phyloP scores from a whole-genome alignment of 2,329 filamentous ascomycete species.

The Cryphonectria naterciae region DNA sequence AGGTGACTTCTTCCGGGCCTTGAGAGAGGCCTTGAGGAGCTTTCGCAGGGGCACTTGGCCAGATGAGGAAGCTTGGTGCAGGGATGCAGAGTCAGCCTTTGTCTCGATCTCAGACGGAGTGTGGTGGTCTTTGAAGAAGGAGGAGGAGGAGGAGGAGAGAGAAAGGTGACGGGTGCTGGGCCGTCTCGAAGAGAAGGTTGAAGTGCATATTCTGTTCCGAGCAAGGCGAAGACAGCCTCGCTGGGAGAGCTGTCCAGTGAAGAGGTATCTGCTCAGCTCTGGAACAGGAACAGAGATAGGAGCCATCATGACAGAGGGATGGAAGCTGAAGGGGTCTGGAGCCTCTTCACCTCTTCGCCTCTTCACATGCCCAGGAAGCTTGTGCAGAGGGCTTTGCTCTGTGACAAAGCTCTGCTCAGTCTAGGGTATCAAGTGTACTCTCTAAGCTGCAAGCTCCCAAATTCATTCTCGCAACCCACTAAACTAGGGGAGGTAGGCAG shows the following conservation, averaged over 20 bases:
- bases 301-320: conserved; percentile 43
- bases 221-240: conserved; percentile 45
- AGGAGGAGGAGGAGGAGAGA: conserved; percentile 4
- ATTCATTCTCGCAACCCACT: background rate
- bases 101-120: background rate
- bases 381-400: background rate
- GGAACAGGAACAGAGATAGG: conserved; percentile 47
- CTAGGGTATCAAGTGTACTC: background rate
- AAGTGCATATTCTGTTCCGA: background rate
- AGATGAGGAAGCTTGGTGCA: conserved; percentile 6
- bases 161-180: conserved; percentile 10
- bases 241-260: conserved; percentile 48
- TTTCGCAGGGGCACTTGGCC: conserved; percentile 64
- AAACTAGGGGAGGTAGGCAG: no score
- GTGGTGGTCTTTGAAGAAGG: background rate
- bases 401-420: background rate
- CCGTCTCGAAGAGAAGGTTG: background rate
- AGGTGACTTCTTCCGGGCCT: conserved; percentile 52
- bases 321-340: background rate
- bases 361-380: background rate
- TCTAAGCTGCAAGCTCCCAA: background rate
- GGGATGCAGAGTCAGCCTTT: background rate
- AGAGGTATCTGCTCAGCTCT: conserved; percentile 54
- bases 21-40: conserved; percentile 70
- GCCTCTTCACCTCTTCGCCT: background rate